Conservation (phyloP, 345 rosid genomes). For the Lagerstroemia speciosa region DNA sequence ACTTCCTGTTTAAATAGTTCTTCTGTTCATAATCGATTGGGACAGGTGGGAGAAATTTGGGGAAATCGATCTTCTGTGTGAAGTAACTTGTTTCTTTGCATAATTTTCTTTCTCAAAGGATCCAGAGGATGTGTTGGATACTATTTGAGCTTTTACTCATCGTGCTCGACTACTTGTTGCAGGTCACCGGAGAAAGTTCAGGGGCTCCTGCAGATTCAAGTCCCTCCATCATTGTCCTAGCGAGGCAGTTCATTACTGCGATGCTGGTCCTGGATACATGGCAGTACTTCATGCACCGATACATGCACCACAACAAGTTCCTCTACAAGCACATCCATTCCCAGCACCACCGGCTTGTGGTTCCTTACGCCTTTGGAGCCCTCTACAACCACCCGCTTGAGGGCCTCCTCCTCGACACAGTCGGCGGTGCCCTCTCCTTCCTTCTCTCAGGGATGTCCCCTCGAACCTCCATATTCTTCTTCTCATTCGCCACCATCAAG, state of each 20-base stretch:
- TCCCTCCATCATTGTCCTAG: constrained; percentile 42
- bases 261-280: constrained; percentile 76
- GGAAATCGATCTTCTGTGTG: not conserved
- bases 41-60: too few species aligned
- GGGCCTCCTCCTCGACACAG: constrained; percentile 67
- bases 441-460: constrained; percentile 80
- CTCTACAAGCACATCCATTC: constrained; percentile 75
- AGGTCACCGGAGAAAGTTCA: constrained; percentile 64
- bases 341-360: constrained; percentile 72
- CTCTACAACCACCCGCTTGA: constrained; percentile 72
- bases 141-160: not conserved
- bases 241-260: constrained; percentile 55
- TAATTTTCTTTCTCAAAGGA: not conserved
- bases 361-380: constrained; percentile 80
- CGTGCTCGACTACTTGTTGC: not conserved
- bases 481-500: constrained; percentile 81
- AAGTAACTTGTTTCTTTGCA: not conserved
- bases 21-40: not conserved
- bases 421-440: constrained; percentile 79
- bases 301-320: constrained; percentile 77
- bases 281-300: constrained; percentile 85
- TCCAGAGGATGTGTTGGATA: too few species aligned
- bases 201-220: constrained; percentile 22
- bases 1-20: too few species aligned
- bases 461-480: constrained; percentile 68